Evolutionary conservation across 768 basidiomycete genomes (phyloP), one percentile per base, ranked within the genome.

Genomic region (Clavulina sp.): DNA sequence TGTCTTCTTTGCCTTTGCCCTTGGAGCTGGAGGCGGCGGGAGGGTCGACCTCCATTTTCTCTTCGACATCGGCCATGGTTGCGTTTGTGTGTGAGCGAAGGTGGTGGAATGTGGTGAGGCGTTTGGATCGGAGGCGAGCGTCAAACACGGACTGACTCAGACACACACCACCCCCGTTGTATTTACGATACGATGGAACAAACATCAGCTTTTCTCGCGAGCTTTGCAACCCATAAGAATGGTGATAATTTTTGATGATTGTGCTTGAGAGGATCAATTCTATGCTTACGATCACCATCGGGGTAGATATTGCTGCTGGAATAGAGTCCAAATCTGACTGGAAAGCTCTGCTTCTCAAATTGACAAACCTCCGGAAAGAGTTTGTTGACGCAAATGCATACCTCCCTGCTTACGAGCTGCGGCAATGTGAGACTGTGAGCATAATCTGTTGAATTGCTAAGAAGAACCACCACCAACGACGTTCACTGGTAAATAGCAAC

Each of bases 351-450:
- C 54, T 13, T 21, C 21, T 67, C 5, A 73, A 75, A 38, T 62
- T 80, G 19, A 72, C 77, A 3, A 75, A 73, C 54, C 62, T 84
- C 41, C 69, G 75, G 41, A 86, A 79, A 58, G 68, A 68, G 23
- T 69, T 87, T 18, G 67, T 70, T 4, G 80, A 78, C 60, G 82
- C 79, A 4, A 76, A 74, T 5, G 71, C 72, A 4, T 75, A 72
- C 52, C 65, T 88, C 41, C 80, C 84, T 3, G 68, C 72, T 34
- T 84, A 84, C 60, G 82, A 85, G 62, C 84, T 81, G 60, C 72
- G 78, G 50, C 78, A 78, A 59, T 81, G 72, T 60, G 80, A 81
- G 61, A 64, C 68, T 58, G 84, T 84, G 57, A 50, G 77, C 9
- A 9, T 41, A 38, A 16, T 19, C 33, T 32, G 36, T 16, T 38